Base-by-base conservation (phyloP, 2,329 filamentous ascomycete genomes). In the Basipetospora chlamydospora region DNA sequence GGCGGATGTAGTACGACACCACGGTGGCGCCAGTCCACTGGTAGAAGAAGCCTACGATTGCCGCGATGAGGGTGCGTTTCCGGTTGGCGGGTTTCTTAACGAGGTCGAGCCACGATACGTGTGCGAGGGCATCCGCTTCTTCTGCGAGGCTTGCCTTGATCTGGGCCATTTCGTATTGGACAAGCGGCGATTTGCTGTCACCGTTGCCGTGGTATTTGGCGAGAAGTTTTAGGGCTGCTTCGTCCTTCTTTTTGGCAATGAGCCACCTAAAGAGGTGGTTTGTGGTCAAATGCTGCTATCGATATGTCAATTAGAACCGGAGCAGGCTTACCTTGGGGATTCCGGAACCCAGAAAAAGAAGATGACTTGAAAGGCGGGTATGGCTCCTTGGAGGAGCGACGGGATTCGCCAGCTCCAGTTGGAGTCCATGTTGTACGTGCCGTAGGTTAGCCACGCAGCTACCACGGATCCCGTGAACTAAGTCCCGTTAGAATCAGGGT, bases 201-300 rank as follows among this genome's bases (percentile, higher is more conserved):
- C 61, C 62, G 40, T 60, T 56, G 7, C 54, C 56, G 37, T 66
- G 63, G 41, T 60, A 64, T 26, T 56, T 58, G 15, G 52, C 52
- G 0, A 64, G 41, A 16, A 56, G 49, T 2, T 41, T 20, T 6
- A 20, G 26, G 1, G 42, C 39, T 20, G 41, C 34, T n/a, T 38
- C 30, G 4, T 15, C 17, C 8, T 25, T 26, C 3, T 33, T 37
- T 3, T 39, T 30, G 15, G 34, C 22, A 9, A 41, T 20, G 9
- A 44, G 41, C 38, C 39, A 44, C 23, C 40, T 34, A 15, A 12
- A 16, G 10, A 8, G 11, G n/a, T 29, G 7, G 11, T 7, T 28
- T 17, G 20, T 22, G 9, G n/a, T 11, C 28, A 13, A 29, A 12
- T 6, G 3, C 8, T 29, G 28, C 13, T 12, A 12, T 29, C 8